Conservation (phyloP, 1,284 basidiomycete genomes). For the Moesziomyces sp. region DNA sequence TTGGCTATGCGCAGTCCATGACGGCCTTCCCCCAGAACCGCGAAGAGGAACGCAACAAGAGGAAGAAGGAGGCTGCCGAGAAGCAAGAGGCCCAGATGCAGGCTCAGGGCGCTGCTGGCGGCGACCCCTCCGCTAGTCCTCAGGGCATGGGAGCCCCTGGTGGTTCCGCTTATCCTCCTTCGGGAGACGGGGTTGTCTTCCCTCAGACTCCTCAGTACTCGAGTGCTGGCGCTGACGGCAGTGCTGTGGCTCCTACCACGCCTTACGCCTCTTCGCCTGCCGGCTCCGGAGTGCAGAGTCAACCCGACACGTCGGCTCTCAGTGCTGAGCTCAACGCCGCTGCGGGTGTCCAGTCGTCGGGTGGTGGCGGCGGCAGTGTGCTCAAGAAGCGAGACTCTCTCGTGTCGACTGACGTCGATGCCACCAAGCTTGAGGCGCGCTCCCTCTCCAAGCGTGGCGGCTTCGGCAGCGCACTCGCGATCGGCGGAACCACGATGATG, state of each 20-base stretch:
- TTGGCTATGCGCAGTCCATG: conserved; percentile 30
- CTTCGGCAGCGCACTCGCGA: conserved; percentile 2
- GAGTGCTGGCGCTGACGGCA: no score
- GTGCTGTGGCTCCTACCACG: no score
- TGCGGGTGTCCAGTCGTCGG: conserved; percentile 13
- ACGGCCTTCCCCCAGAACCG: conserved; percentile 23
- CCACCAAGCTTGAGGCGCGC: not conserved
- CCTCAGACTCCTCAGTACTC: no score
- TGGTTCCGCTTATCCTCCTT: no score
- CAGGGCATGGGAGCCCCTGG: no score
- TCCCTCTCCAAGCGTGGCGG: conserved; percentile 29
- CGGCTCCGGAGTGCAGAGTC: no score
- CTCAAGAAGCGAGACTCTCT: conserved; percentile 24
- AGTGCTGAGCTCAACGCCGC: conserved; percentile 20
- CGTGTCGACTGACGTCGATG: not conserved
- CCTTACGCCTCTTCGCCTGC: no score
- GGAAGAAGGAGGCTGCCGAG: conserved; percentile 17
- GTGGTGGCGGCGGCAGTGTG: conserved; percentile 2
- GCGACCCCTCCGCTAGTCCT: not conserved
- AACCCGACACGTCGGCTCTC: no score
- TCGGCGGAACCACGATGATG: conserved; percentile 35
- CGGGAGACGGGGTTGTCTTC: no score
- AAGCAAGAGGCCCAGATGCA: conserved; percentile 4
- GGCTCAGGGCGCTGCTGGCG: not conserved
- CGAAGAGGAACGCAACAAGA: conserved; percentile 21